These are phyloP conservation scores for Begonia fuchsioides DNA, from an alignment of 306 rosid species.

Conservation along the genomic window DNA sequence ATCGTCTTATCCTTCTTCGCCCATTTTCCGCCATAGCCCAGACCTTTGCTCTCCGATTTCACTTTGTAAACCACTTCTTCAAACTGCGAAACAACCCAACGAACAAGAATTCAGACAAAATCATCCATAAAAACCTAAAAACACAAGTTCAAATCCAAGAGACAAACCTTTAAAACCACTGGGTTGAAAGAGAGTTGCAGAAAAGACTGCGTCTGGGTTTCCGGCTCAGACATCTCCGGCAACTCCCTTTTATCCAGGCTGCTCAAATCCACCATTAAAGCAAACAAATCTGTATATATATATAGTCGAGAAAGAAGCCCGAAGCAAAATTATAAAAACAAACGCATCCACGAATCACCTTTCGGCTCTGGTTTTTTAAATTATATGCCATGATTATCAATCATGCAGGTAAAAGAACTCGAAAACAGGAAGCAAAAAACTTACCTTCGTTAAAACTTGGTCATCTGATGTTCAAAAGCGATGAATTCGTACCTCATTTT, in stretches of 20 bases:
- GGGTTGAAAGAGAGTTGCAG: constrained; percentile 52
- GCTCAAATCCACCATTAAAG: too few species aligned
- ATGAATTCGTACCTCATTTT: too few species aligned
- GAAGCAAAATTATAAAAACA: too few species aligned
- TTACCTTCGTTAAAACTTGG: too few species aligned
- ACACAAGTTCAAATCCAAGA: constrained; percentile 5
- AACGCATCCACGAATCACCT: too few species aligned
- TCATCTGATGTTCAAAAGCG: too few species aligned
- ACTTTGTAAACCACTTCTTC: constrained; percentile 87
- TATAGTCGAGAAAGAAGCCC: constrained; percentile 1
- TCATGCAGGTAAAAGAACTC: too few species aligned
- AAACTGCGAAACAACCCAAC: constrained; percentile 35
- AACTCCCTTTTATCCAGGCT: not conserved
- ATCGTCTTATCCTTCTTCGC: constrained; percentile 47
- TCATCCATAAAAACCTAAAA: not conserved
- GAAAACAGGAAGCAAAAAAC: too few species aligned
- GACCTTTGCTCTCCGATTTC: constrained; percentile 40
- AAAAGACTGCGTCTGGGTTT: constrained; percentile 30
- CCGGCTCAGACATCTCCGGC: constrained; percentile 26
- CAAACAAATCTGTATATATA: not conserved
- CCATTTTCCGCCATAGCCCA: constrained; percentile 35
- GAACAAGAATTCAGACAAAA: not conserved
- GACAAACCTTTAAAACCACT: constrained; percentile 57
- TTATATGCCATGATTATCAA: too few species aligned
- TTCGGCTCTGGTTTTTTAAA: too few species aligned